These are phyloP conservation scores for Plenodomus biglobosus DNA, from an alignment of 2,329 filamentous ascomycete species.

Conservation along the genomic window DNA sequence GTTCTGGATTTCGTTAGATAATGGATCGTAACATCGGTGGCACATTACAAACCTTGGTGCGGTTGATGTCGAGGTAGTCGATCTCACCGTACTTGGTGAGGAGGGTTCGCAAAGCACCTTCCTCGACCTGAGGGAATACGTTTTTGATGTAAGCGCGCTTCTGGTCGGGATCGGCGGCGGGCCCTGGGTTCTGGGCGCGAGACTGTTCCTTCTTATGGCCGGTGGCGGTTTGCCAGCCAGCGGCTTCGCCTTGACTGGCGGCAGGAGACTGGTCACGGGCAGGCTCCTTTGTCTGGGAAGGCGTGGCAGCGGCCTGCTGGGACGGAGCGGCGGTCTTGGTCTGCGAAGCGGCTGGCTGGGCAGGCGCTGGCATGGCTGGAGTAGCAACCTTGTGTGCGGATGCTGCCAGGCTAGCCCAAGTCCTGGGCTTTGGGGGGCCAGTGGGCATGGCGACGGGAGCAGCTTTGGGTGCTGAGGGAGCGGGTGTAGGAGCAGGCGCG, in stretches of 20 bases:
- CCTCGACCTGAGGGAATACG: slow-evolving; percentile 84
- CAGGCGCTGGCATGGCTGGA: slow-evolving; percentile 44
- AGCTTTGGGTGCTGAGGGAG: slow-evolving; percentile 56
- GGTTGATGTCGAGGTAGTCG: slow-evolving; percentile 65
- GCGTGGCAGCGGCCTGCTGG: slow-evolving; percentile 20
- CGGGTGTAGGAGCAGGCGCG: slow-evolving; percentile 61
- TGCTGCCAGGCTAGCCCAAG: slow-evolving; percentile 72
- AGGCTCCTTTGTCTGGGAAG: slow-evolving; percentile 36
- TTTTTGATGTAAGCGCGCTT: slow-evolving; percentile 93
- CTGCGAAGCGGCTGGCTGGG: slow-evolving; percentile 38
- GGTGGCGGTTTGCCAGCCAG: slow-evolving; percentile 84
- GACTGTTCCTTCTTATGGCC: slow-evolving; percentile 83
- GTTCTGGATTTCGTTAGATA: slow-evolving; percentile 62
- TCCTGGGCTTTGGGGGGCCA: slow-evolving; percentile 59
- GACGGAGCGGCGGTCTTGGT: slow-evolving; percentile 43
- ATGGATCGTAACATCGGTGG: background rate
- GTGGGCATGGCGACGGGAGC: slow-evolving; percentile 60
- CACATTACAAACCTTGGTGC: slow-evolving; percentile 68
- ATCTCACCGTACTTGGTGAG: slow-evolving; percentile 70
- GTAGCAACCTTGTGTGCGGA: slow-evolving; percentile 51
- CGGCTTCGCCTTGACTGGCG: slow-evolving; percentile 56
- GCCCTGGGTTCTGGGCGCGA: slow-evolving; percentile 67
- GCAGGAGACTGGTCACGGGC: slow-evolving; percentile 43
- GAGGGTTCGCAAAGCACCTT: slow-evolving; percentile 68
- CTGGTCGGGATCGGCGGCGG: slow-evolving; percentile 68